A percentile compares a stretch with the other conserved stretches of the same genome.
Evolutionary conservation across 345 rosid genomes (phyloP).

Genomic region (rapeseed (Brassica napus)): Da-Ae NC_063450.1:3819501-3820000

Average conservation of each 20-base stretch:
- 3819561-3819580: too few relatives aligned
- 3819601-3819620: too few relatives aligned
- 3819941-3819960: neutral
- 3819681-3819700: neutral
- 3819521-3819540: too few relatives aligned
- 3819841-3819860: neutral
- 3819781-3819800: neutral
- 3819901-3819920: neutral
- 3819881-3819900: constrained; percentile 23
- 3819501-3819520: too few relatives aligned
- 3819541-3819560: too few relatives aligned
- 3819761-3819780: neutral
- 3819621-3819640: too few relatives aligned
- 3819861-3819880: neutral
- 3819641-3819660: too few relatives aligned
- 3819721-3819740: neutral
- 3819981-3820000: too few relatives aligned
- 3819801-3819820: too few relatives aligned
- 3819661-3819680: neutral
- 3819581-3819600: too few relatives aligned
- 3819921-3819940: constrained; percentile 17
- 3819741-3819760: neutral
- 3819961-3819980: neutral
- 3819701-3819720: neutral
- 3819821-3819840: too few relatives aligned